phyloP scores from a whole-genome alignment of 2,329 filamentous ascomycete species.

The Chaetomium sp. region DNA sequence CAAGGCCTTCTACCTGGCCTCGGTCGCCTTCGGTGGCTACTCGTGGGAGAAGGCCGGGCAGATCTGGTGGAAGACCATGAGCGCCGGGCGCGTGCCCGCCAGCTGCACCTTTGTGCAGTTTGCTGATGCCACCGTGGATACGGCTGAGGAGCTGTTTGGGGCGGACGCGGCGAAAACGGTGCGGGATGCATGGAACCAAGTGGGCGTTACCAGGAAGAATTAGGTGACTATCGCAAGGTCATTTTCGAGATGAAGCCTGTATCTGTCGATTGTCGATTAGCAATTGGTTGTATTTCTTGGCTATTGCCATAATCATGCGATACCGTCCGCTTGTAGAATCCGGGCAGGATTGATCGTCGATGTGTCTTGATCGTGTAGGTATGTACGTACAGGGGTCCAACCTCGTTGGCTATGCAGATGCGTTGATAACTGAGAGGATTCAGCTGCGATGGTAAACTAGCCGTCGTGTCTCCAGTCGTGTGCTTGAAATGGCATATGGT shows the following conservation, averaged over 20 bases:
- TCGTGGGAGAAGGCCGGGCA: constrained; percentile 49
- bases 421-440: too few relatives aligned
- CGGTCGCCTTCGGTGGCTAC: constrained; percentile 43
- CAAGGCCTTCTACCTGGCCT: constrained; percentile 47
- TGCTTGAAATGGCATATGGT: too few relatives aligned
- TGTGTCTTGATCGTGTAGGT: too few relatives aligned
- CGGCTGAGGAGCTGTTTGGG: constrained; percentile 38
- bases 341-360: too few relatives aligned
- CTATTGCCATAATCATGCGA: too few relatives aligned
- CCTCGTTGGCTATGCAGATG: too few relatives aligned
- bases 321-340: too few relatives aligned
- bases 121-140: constrained; percentile 42
- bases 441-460: too few relatives aligned
- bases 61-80: constrained; percentile 47
- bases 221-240: neutral
- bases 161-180: constrained; percentile 38
- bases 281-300: too few relatives aligned
- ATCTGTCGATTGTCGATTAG: neutral
- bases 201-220: constrained; percentile 35
- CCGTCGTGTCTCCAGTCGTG: too few relatives aligned
- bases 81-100: constrained; percentile 35
- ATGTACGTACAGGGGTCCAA: too few relatives aligned
- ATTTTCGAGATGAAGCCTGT: too few relatives aligned
- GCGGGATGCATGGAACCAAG: constrained; percentile 41
- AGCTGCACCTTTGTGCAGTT: constrained; percentile 42